Percentiles rank a stretch among this genome's conserved stretches.
Evolutionary conservation across 2,329 filamentous ascomycete species (phyloP).

Genomic region (Nemania sp.): DNA sequence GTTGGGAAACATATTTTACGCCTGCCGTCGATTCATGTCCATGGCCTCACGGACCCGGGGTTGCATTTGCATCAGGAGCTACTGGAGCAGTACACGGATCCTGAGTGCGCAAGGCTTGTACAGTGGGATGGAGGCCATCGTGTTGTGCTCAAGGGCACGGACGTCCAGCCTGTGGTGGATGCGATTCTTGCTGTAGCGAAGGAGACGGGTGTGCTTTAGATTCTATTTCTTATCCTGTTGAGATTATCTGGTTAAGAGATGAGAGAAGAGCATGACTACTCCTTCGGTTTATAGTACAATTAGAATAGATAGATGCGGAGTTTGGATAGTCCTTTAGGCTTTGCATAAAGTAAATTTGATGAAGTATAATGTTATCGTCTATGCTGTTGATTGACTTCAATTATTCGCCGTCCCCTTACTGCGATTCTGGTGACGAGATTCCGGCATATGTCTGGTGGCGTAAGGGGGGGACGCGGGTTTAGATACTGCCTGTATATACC

Average conservation of each 20-base stretch:
- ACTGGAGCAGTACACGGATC: constrained; percentile 69
- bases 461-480: too few relatives aligned
- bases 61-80: constrained; percentile 69
- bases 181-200: constrained; percentile 65
- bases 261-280: background rate
- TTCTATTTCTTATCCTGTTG: background rate
- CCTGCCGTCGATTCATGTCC: constrained; percentile 75
- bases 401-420: too few relatives aligned
- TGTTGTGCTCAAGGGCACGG: constrained; percentile 74
- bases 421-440: too few relatives aligned
- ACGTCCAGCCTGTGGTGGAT: constrained; percentile 69
- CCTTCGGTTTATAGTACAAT: background rate
- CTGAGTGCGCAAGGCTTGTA: constrained; percentile 65
- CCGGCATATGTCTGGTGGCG: too few relatives aligned
- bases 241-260: background rate
- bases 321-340: constrained; percentile 10
- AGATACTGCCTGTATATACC: background rate
- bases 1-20: constrained; percentile 60
- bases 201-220: constrained; percentile 55
- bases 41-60: constrained; percentile 71
- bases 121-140: constrained; percentile 82
- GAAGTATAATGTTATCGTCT: background rate
- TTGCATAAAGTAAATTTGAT: constrained; percentile 10
- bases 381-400: too few relatives aligned
- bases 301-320: constrained; percentile 13